A percentile compares a stretch with the other conserved stretches of the same genome.
Evolutionary conservation across 73 alveolate genomes (phyloP).

Genomic region (Tetrahymena malaccensis): DNA sequence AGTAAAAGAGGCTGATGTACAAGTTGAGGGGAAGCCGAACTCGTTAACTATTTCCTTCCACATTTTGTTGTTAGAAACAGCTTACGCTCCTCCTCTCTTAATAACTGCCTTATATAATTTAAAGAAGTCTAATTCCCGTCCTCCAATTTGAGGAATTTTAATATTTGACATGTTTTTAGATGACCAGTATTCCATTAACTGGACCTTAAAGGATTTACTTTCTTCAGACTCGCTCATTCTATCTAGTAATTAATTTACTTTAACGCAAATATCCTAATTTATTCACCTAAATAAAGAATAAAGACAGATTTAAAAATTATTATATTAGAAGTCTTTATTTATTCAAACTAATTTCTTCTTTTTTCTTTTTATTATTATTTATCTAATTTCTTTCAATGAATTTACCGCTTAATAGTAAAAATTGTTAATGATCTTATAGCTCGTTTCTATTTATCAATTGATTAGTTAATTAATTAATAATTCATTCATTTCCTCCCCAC

Average conservation of each 20-base stretch:
- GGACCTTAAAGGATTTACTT: neutral
- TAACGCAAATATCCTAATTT: neutral
- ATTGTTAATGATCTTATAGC: neutral
- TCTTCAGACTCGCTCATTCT: neutral
- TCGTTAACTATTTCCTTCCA: constrained; percentile 97
- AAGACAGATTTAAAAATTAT: neutral
- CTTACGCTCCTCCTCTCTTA: constrained; percentile 91
- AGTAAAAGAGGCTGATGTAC: constrained; percentile 96
- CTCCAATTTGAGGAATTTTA: constrained; percentile 94
- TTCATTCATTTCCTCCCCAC: neutral
- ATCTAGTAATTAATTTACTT: neutral
- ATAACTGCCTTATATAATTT: constrained; percentile 90
- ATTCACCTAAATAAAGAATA: neutral
- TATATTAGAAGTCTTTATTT: neutral
- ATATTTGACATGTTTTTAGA: constrained; percentile 11
- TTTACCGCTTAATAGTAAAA: neutral
- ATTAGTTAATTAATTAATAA: too few species aligned
- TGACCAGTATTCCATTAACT: neutral
- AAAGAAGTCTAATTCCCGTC: constrained; percentile 91
- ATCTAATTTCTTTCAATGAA: neutral
- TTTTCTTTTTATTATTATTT: neutral
- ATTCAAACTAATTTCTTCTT: neutral
- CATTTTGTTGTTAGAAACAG: constrained; percentile 83
- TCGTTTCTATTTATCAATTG: neutral
- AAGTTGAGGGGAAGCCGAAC: constrained; percentile 90